Conservation (phyloP, 2,329 filamentous ascomycete genomes). For the Scopulariopsis brevicaulis region DNA sequence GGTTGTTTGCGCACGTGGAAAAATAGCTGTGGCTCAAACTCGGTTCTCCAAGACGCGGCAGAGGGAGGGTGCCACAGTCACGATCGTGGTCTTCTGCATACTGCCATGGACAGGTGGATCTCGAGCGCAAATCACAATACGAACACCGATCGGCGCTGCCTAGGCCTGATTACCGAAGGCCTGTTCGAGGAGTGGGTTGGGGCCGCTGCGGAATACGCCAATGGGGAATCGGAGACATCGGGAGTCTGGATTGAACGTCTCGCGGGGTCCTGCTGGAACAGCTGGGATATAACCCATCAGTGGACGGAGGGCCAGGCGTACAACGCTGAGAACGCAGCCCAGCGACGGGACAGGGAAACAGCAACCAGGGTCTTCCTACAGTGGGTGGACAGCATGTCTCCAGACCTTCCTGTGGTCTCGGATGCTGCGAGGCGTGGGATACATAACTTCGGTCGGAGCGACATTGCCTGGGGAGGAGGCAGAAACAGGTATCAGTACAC, state of each 20-base stretch:
- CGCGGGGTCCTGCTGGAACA: constrained; percentile 7
- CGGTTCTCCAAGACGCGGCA: background rate
- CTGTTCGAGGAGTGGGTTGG: background rate
- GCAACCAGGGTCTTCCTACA: constrained; percentile 4
- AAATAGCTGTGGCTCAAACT: background rate
- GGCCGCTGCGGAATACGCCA: background rate
- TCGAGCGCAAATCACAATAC: background rate
- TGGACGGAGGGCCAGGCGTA: constrained; percentile 7
- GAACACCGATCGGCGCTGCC: background rate
- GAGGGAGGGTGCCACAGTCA: background rate
- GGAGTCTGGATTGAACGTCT: constrained; percentile 5
- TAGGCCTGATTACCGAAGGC: background rate
- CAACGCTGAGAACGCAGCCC: constrained; percentile 5
- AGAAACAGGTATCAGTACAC: background rate
- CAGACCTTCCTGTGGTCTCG: background rate
- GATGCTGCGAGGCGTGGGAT: background rate
- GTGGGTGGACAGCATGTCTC: background rate
- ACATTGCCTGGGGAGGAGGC: background rate
- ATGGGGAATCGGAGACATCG: constrained; percentile 1
- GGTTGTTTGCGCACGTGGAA: constrained; percentile 8
- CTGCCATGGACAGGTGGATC: background rate
- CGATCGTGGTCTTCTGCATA: background rate
- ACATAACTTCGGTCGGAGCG: background rate
- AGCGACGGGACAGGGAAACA: constrained; percentile 6
- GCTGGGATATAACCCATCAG: constrained; percentile 8